Percentiles rank a stretch among this genome's conserved stretches.
phyloP scores from a whole-genome alignment of 2,329 filamentous ascomycete species.

The Xylariomycetidae sp. region DNA sequence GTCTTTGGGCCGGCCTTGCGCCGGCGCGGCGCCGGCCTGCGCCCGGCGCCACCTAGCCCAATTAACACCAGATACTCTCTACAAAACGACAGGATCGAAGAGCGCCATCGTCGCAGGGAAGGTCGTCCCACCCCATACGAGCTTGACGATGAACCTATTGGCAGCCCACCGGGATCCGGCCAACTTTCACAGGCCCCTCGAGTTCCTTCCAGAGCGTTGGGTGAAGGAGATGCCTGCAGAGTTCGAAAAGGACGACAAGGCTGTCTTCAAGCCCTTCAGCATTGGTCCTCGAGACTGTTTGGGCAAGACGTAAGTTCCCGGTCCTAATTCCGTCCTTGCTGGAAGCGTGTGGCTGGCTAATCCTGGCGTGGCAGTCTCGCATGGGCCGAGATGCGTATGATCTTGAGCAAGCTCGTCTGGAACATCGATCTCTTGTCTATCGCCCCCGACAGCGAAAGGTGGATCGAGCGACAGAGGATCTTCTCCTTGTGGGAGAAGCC shows the following conservation, averaged over 20 bases:
- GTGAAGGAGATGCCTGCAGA: slow-evolving; percentile 1
- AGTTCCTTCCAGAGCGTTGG: slow-evolving; percentile 15
- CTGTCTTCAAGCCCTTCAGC: slow-evolving; percentile 7
- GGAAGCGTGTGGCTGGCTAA: background rate
- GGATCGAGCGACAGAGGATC: slow-evolving; percentile 7
- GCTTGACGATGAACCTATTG: slow-evolving; percentile 5
- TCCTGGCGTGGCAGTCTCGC: slow-evolving; percentile 1
- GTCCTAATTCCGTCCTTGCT: background rate
- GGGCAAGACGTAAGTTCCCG: slow-evolving; percentile 8
- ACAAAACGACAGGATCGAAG: slow-evolving; percentile 3
- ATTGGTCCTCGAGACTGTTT: slow-evolving; percentile 8
- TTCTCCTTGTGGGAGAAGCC: slow-evolving; percentile 7
- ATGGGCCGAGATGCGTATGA: slow-evolving; percentile 8
- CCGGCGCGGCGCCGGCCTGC: too few species aligned
- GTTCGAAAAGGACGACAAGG: slow-evolving; percentile 6
- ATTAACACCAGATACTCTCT: too few species aligned
- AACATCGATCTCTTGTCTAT: slow-evolving; percentile 7
- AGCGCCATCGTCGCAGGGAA: slow-evolving; percentile 7
- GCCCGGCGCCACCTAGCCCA: too few species aligned
- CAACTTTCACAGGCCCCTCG: slow-evolving; percentile 8
- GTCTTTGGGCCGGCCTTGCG: too few species aligned
- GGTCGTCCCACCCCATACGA: slow-evolving; percentile 9
- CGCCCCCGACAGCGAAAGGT: slow-evolving; percentile 1
- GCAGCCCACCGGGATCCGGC: slow-evolving; percentile 1
- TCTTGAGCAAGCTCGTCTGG: slow-evolving; percentile 8